phyloP scores from a whole-genome alignment of 2,329 filamentous ascomycete genomes.

The Huntiella moniliformis region DNA sequence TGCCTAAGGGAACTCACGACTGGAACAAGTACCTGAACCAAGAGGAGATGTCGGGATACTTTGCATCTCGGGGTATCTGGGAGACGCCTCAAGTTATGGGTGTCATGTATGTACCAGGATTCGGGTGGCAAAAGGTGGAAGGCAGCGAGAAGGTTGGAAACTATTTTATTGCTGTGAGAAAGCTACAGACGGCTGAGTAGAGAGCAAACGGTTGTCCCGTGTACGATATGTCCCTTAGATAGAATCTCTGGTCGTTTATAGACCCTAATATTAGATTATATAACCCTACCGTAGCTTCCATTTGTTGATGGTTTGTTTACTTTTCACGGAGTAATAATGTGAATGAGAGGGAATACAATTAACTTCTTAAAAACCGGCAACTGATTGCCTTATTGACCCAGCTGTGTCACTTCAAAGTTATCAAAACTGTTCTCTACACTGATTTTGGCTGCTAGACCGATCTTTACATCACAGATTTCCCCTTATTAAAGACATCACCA shows the following conservation, averaged over 20 bases:
- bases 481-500: too few species aligned
- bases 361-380: too few species aligned
- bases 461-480: too few species aligned
- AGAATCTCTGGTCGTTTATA: neutral
- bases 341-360: too few species aligned
- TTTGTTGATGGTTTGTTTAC: too few species aligned
- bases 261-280: neutral
- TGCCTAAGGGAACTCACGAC: slow-evolving; percentile 84
- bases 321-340: too few species aligned
- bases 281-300: neutral
- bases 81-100: slow-evolving; percentile 47
- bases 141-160: slow-evolving; percentile 80
- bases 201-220: neutral
- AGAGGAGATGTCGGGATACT: slow-evolving; percentile 46
- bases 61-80: slow-evolving; percentile 37
- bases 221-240: slow-evolving; percentile 1
- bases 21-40: slow-evolving; percentile 94
- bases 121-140: slow-evolving; percentile 72
- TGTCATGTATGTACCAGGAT: slow-evolving; percentile 71
- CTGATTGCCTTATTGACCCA: too few species aligned
- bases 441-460: too few species aligned
- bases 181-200: slow-evolving; percentile 14
- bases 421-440: too few species aligned
- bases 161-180: slow-evolving; percentile 80
- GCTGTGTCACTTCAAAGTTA: too few species aligned